These are phyloP conservation scores for Potentilla sterilis DNA, from an alignment of 306 rosid species.

Conservation along the genomic window DNA sequence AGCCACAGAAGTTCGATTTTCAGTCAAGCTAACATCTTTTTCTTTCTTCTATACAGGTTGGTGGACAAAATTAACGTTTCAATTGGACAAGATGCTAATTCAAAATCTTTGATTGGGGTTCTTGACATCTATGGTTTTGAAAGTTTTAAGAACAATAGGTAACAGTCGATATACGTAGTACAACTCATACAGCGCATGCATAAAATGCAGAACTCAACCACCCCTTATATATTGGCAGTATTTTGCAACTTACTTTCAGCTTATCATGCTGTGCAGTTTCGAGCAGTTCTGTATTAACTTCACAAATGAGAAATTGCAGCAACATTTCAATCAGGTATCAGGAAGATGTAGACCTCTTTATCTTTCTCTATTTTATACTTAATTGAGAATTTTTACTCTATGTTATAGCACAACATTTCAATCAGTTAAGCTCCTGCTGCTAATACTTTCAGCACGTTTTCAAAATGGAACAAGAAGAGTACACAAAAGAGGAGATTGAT, in stretches of 20 bases:
- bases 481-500: slow-evolving; percentile 88
- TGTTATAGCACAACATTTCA: too few relatives aligned
- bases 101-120: slow-evolving; percentile 89
- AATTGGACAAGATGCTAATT: slow-evolving; percentile 86
- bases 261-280: slow-evolving; percentile 71
- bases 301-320: slow-evolving; percentile 98
- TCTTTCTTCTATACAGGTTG: slow-evolving; percentile 57
- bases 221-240: slow-evolving; percentile 37
- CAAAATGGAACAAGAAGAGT: slow-evolving; percentile 99
- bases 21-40: slow-evolving; percentile 19
- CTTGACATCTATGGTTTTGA: slow-evolving; percentile 99
- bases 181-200: slow-evolving; percentile 8
- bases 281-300: slow-evolving; percentile 99
- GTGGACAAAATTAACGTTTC: slow-evolving; percentile 91
- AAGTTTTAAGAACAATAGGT: slow-evolving; percentile 97
- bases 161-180: slow-evolving; percentile 31
- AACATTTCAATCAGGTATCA: slow-evolving; percentile 94
- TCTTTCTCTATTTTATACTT: neutral
- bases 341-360: slow-evolving; percentile 28
- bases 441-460: slow-evolving; percentile 81
- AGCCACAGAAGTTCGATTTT: slow-evolving; percentile 23
- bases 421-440: slow-evolving; percentile 19
- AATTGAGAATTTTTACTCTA: neutral
- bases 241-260: slow-evolving; percentile 51
- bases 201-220: slow-evolving; percentile 27